Evolutionary conservation across 257 asterid species (phyloP).

Genomic region (Nemophila menziesii): DNA sequence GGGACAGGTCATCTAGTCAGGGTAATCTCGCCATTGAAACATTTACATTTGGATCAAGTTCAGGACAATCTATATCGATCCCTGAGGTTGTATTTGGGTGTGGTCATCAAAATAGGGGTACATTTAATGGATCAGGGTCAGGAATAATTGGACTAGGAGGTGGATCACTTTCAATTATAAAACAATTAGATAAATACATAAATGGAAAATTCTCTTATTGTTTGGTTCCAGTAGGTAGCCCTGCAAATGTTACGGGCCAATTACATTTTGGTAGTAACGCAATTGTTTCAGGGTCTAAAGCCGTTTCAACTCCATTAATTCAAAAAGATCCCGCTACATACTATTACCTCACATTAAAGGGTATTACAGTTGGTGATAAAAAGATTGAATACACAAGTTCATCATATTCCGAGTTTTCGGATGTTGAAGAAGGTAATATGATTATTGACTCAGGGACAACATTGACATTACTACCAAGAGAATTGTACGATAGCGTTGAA

Average conservation of each 20-base stretch:
- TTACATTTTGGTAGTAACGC: constrained; percentile 14
- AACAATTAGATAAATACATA: constrained; percentile 1
- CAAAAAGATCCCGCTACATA: not conserved
- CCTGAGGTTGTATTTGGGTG: constrained; percentile 39
- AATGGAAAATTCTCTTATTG: constrained; percentile 18
- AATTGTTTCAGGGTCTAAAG: not conserved
- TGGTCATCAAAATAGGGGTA: constrained; percentile 31
- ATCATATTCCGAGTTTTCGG: not conserved
- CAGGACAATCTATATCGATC: constrained; percentile 10
- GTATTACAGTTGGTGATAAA: constrained; percentile 7
- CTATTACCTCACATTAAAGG: constrained; percentile 9
- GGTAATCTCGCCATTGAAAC: constrained; percentile 43
- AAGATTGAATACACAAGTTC: not conserved
- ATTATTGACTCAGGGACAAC: constrained; percentile 19
- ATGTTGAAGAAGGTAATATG: constrained; percentile 2
- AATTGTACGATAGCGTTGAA: not conserved
- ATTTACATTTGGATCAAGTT: constrained; percentile 18
- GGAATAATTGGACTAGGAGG: constrained; percentile 50
- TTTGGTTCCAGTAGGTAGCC: not conserved
- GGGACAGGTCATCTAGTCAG: constrained; percentile 19
- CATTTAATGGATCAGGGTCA: constrained; percentile 18
- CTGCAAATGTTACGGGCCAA: not conserved
- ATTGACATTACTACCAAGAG: not conserved
- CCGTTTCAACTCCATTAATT: constrained; percentile 13
- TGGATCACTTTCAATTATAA: constrained; percentile 5